Percentiles rank a stretch among this genome's conserved stretches.
These are phyloP conservation scores for Yarrowia osloensis DNA, from an alignment of 805 yeast species.

Conservation along the genomic window DNA sequence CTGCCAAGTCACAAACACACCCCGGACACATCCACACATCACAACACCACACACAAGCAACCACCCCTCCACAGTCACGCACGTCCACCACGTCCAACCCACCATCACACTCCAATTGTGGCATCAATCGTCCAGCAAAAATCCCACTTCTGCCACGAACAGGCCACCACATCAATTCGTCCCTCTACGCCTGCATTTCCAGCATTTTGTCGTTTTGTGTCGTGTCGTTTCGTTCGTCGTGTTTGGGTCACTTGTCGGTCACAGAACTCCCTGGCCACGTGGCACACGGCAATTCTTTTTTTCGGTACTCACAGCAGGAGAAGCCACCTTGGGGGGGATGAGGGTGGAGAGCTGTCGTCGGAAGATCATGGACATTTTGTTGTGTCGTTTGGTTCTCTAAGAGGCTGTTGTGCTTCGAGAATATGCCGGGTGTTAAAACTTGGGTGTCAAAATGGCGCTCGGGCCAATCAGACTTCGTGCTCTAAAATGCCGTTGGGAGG, in stretches of 20 bases:
- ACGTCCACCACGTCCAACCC: background rate
- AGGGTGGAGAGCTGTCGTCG: conserved; percentile 93
- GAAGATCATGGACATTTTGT: conserved; percentile 73
- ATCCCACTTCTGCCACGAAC: background rate
- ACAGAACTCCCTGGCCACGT: background rate
- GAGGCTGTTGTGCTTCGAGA: conserved; percentile 25
- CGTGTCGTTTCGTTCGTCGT: background rate
- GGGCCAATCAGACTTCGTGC: conserved; percentile 24
- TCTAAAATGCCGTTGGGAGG: conserved; percentile 1
- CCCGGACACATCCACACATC: background rate
- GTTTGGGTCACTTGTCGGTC: background rate
- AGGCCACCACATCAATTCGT: background rate
- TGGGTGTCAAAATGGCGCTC: conserved; percentile 17
- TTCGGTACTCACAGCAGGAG: conserved; percentile 71
- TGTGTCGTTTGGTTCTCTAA: conserved; percentile 28
- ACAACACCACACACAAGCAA: background rate
- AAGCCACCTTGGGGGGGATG: conserved; percentile 98
- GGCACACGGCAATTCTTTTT: background rate
- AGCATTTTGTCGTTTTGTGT: background rate
- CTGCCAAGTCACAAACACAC: background rate
- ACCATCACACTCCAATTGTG: background rate
- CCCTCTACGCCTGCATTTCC: background rate
- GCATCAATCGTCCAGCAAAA: background rate
- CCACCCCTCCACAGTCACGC: background rate
- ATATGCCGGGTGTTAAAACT: conserved; percentile 20